Evolutionary conservation across 176 grass and related monocot species (phyloP).

Genomic region (Oryza rufipogon): DNA sequence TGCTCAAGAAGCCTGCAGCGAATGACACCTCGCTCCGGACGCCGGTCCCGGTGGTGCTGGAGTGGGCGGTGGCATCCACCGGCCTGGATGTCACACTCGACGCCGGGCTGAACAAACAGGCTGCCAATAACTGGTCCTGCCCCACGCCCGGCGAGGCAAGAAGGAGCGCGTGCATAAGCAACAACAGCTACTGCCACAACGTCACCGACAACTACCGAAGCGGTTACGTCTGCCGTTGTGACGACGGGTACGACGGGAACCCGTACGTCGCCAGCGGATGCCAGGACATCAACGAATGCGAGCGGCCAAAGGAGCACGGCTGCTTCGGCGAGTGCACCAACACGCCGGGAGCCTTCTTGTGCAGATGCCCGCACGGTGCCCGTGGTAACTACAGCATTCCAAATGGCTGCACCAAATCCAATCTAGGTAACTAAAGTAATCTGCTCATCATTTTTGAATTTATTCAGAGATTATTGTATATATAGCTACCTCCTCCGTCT

Average conservation of each 20-base stretch:
- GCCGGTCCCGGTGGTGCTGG: slow-evolving; percentile 31
- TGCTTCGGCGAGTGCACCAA: not conserved
- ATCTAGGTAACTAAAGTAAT: not conserved
- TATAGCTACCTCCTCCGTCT: too few species aligned
- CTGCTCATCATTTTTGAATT: rapidly evolving
- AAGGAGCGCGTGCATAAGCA: not conserved
- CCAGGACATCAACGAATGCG: slow-evolving; percentile 23
- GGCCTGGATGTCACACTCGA: not conserved
- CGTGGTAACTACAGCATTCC: not conserved
- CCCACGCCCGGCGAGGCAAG: not conserved
- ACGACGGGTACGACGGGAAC: slow-evolving; percentile 43
- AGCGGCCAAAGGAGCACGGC: rapidly evolving
- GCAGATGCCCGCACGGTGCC: not conserved
- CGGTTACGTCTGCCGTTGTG: slow-evolving; percentile 31
- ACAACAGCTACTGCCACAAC: not conserved
- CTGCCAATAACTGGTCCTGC: not conserved
- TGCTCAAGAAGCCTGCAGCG: not conserved
- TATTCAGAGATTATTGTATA: not conserved
- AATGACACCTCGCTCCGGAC: too few species aligned
- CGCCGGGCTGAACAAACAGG: not conserved
- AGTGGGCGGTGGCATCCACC: slow-evolving; percentile 13
- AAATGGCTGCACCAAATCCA: not conserved
- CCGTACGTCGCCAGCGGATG: slow-evolving; percentile 58
- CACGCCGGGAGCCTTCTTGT: not conserved
- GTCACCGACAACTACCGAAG: not conserved